Evolutionary conservation across 768 basidiomycete species (phyloP).

Genomic region (Mycena albidolilacea): DNA sequence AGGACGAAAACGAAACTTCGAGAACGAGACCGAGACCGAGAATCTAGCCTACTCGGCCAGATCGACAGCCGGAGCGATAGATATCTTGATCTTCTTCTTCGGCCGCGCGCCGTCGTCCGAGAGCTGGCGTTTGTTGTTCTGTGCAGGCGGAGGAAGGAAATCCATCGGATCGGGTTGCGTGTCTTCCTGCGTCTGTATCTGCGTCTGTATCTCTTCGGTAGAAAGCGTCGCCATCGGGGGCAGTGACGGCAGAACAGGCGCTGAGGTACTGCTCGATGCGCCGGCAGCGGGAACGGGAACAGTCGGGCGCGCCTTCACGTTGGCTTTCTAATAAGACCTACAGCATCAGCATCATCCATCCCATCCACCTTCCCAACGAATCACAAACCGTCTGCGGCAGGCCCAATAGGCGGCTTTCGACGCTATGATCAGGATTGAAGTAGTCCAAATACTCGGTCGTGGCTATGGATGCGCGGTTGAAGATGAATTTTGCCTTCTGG

Average conservation of each 20-base stretch:
- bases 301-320: constrained; percentile 31
- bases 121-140: constrained; percentile 42
- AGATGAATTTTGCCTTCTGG: constrained; percentile 71
- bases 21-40: too few species aligned
- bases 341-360: neutral
- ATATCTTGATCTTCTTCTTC: constrained; percentile 80
- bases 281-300: constrained; percentile 14
- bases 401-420: constrained; percentile 75
- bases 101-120: constrained; percentile 48
- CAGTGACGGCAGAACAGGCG: constrained; percentile 13
- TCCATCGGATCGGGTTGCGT: constrained; percentile 45
- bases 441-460: constrained; percentile 73
- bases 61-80: constrained; percentile 77
- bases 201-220: constrained; percentile 38
- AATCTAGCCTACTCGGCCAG: constrained; percentile 71
- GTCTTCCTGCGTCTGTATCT: constrained; percentile 62
- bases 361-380: neutral
- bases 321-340: constrained; percentile 40
- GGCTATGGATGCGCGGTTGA: constrained; percentile 63
- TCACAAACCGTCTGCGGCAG: constrained; percentile 67
- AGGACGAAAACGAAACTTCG: constrained; percentile 18
- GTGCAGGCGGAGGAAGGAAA: constrained; percentile 34
- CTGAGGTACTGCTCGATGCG: neutral
- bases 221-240: constrained; percentile 22
- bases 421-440: constrained; percentile 72